Evolutionary conservation across 495 filamentous ascomycete genomes (phyloP).

Genomic region (Chaetomium cochliodes): DNA sequence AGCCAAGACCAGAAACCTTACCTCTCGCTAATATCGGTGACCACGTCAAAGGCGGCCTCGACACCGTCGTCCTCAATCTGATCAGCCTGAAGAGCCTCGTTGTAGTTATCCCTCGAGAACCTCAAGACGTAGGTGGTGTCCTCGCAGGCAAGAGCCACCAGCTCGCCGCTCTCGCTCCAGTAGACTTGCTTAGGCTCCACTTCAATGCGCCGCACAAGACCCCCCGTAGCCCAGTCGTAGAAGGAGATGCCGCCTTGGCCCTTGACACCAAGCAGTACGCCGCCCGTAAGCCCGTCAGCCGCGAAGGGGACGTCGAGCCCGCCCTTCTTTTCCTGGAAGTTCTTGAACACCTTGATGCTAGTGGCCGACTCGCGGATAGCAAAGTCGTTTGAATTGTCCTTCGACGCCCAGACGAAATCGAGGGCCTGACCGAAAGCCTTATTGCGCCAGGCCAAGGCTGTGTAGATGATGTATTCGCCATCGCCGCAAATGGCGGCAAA

Average conservation of each 20-base stretch:
- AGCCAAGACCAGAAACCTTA: conserved; percentile 31
- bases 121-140: conserved; percentile 93
- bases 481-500: conserved; percentile 98
- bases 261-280: conserved; percentile 90
- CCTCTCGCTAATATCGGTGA: conserved; percentile 92
- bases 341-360: conserved; percentile 94
- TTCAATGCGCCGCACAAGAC: conserved; percentile 88
- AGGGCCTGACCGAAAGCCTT: conserved; percentile 93
- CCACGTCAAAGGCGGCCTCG: conserved; percentile 92
- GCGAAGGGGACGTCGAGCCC: conserved; percentile 95
- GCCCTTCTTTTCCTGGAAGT: conserved; percentile 89
- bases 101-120: conserved; percentile 83
- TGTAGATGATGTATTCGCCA: conserved; percentile 98
- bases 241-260: conserved; percentile 92
- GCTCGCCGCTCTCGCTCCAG: conserved; percentile 95
- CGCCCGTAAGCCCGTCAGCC: conserved; percentile 85
- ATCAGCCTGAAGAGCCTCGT: conserved; percentile 75
- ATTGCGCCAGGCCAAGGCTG: conserved; percentile 93
- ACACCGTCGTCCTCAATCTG: conserved; percentile 92
- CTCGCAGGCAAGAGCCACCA: conserved; percentile 90
- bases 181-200: conserved; percentile 92
- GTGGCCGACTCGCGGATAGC: conserved; percentile 91
- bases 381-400: conserved; percentile 98
- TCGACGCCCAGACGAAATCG: conserved; percentile 96
- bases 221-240: conserved; percentile 92